phyloP scores from a whole-genome alignment of 148 eudicot genomes.

The Diospyros lotus region DNA sequence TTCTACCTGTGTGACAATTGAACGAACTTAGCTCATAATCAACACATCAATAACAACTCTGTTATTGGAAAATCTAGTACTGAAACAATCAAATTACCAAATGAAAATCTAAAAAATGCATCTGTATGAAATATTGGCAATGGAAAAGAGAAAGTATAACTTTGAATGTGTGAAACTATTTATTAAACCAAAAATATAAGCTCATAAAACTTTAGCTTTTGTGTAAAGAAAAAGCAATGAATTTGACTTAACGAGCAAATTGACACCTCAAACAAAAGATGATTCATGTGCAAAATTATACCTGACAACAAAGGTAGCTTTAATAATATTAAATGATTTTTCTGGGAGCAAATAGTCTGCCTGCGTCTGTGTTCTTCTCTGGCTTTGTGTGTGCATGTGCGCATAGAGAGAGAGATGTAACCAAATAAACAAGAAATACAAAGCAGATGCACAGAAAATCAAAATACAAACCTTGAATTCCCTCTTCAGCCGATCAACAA shows the following conservation, averaged over 20 bases:
- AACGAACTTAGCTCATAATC: conserved; percentile 2
- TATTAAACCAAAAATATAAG: not conserved
- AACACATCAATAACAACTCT: not conserved
- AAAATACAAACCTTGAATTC: conserved; percentile 70
- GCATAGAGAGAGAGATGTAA: not conserved
- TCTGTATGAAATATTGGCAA: not conserved
- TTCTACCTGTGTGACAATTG: conserved; percentile 56
- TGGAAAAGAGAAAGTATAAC: not conserved
- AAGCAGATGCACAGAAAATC: conserved; percentile 11
- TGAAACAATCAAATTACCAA: not conserved
- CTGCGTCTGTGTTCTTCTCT: not conserved
- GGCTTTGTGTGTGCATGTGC: not conserved
- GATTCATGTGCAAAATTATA: too few relatives aligned
- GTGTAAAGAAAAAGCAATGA: not conserved
- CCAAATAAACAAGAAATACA: not conserved
- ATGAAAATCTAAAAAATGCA: not conserved
- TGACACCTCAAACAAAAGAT: not conserved
- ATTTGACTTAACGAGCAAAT: not conserved
- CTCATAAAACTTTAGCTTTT: not conserved
- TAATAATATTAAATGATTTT: too few relatives aligned
- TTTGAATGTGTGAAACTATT: not conserved
- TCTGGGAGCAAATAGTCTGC: not conserved
- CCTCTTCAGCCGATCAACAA: conserved; percentile 93
- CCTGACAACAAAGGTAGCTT: too few relatives aligned
- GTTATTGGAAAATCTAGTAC: not conserved